phyloP scores from a whole-genome alignment of 129 eudicot genomes.

The Erigeron canadensis region DNA sequence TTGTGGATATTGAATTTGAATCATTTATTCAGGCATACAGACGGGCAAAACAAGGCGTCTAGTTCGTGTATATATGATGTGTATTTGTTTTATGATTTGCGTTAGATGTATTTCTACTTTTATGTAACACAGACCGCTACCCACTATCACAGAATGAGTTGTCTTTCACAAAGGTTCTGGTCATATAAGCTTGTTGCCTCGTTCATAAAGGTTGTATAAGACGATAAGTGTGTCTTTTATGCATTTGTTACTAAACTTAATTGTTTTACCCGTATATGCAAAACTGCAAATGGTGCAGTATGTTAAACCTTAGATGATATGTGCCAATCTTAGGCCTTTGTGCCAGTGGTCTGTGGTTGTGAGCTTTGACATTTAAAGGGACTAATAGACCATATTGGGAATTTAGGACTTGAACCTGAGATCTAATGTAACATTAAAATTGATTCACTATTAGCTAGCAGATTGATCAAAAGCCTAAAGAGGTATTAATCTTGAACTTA shows the following conservation, averaged over 20 bases:
- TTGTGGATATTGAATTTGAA: conserved; percentile 6
- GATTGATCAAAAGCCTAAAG: not conserved
- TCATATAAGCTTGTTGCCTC: not conserved
- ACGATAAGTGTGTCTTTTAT: not conserved
- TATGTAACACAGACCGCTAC: not conserved
- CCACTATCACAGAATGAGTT: not conserved
- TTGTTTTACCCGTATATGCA: too few relatives aligned
- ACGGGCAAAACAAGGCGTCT: not conserved
- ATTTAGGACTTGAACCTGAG: not conserved
- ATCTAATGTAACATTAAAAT: not conserved
- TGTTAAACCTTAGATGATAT: not conserved
- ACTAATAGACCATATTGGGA: not conserved
- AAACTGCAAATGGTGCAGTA: too few relatives aligned
- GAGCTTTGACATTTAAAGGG: not conserved
- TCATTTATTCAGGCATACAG: not conserved
- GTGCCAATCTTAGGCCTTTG: not conserved
- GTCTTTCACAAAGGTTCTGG: not conserved
- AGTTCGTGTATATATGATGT: conserved; percentile 4
- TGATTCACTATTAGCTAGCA: not conserved
- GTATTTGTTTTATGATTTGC: conserved; percentile 1
- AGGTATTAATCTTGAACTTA: not conserved
- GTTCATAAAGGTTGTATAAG: not conserved
- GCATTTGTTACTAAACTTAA: not conserved
- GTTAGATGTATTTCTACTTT: conserved; percentile 12
- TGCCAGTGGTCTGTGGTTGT: not conserved